Evolutionary conservation across 2,329 filamentous ascomycete species (phyloP).

Genomic region (Ophiostoma montium): DNA sequence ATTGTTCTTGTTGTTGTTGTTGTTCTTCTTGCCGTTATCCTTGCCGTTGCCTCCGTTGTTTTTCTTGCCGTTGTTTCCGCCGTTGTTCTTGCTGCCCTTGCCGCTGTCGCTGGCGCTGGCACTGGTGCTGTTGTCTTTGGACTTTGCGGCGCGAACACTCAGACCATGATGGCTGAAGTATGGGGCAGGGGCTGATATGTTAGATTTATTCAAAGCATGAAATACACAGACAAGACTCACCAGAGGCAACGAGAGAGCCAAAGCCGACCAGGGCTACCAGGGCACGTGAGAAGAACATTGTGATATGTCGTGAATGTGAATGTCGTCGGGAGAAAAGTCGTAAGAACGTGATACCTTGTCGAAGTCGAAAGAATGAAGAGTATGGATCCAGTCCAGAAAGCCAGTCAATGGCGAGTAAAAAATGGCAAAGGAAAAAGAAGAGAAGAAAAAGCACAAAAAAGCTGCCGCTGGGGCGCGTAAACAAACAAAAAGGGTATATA

Average conservation of each 20-base stretch:
- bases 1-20: conserved; percentile 3
- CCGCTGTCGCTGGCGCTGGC: conserved; percentile 3
- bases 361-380: conserved; percentile 12
- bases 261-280: conserved; percentile 19
- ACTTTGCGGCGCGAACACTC: background rate
- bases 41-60: conserved; percentile 16
- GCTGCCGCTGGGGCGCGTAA: conserved; percentile 15
- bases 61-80: conserved; percentile 7
- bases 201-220: background rate
- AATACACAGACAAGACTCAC: conserved; percentile 12
- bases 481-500: background rate
- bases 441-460: background rate
- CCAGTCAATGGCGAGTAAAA: conserved; percentile 1
- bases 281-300: conserved; percentile 16
- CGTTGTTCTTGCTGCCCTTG: conserved; percentile 14
- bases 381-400: background rate
- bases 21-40: conserved; percentile 18
- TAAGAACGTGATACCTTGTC: conserved; percentile 6
- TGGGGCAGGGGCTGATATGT: background rate
- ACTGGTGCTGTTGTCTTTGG: background rate
- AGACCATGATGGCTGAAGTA: background rate
- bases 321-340: background rate
- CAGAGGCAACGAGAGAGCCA: conserved; percentile 17
- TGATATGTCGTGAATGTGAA: background rate
- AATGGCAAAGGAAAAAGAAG: background rate